These are phyloP conservation scores for Punctularia strigosozonata DNA, from an alignment of 768 basidiomycete species.

Conservation along the genomic window DNA sequence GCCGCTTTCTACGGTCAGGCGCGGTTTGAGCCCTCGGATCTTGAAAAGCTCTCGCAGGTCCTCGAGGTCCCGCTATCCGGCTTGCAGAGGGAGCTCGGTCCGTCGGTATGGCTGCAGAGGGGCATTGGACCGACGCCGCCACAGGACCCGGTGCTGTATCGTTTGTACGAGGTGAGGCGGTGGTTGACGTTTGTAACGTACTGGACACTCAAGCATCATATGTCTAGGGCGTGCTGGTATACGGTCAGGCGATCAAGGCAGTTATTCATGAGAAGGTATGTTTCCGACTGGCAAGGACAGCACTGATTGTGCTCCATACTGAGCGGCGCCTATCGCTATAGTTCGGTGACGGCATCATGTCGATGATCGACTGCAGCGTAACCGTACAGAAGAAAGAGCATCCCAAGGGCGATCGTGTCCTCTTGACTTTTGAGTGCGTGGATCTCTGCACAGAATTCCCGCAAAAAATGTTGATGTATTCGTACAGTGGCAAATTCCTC, in stretches of 20 bases:
- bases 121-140: constrained; percentile 58
- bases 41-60: constrained; percentile 35
- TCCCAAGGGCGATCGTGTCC: constrained; percentile 69
- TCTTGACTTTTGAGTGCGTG: constrained; percentile 71
- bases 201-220: not conserved
- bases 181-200: not conserved
- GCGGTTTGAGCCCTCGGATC: constrained; percentile 51
- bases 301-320: not conserved
- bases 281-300: not conserved
- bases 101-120: constrained; percentile 68
- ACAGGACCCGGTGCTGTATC: constrained; percentile 70
- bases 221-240: constrained; percentile 54
- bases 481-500: constrained; percentile 60
- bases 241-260: constrained; percentile 73
- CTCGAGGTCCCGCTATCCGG: constrained; percentile 33
- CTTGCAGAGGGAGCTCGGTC: constrained; percentile 37
- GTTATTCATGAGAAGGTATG: constrained; percentile 67
- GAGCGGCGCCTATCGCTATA: not conserved
- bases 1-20: constrained; percentile 79
- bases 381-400: constrained; percentile 56
- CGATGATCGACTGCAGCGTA: constrained; percentile 77
- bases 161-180: constrained; percentile 57
- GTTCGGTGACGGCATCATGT: constrained; percentile 87
- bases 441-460: not conserved
- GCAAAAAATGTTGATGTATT: not conserved